These are phyloP conservation scores for Solanum aculeatissimum DNA, from an alignment of 305 asterid genomes.

Conservation along the genomic window DNA sequence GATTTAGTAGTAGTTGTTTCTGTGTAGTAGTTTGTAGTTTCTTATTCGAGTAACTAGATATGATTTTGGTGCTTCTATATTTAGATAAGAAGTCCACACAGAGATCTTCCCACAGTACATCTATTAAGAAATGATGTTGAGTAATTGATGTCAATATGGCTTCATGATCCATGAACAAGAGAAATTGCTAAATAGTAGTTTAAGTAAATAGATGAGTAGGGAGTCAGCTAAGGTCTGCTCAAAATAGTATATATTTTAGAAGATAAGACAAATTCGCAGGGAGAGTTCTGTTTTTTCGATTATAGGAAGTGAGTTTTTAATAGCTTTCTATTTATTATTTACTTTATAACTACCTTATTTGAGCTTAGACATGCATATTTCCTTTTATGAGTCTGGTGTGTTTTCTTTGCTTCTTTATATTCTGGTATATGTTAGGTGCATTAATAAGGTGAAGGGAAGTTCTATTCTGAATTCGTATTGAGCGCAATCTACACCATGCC, in stretches of 20 bases:
- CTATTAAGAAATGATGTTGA: neutral
- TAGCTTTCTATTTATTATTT: neutral
- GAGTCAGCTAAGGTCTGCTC: neutral
- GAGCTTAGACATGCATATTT: neutral
- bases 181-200: neutral
- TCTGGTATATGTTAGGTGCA: neutral
- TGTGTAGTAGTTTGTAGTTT: no score
- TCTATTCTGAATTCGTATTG: neutral
- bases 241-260: neutral
- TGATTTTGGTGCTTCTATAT: no score
- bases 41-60: no score
- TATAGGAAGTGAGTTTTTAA: neutral
- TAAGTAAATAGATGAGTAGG: neutral
- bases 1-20: no score
- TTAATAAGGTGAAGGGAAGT: neutral
- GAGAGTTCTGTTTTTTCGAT: neutral
- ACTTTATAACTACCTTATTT: neutral
- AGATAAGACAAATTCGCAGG: neutral
- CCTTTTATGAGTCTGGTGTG: neutral
- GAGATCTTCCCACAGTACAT: no score
- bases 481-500: neutral
- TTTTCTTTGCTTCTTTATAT: neutral
- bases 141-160: neutral
- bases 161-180: neutral
- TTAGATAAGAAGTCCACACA: no score